Evolutionary conservation across 129 eudicot genomes (phyloP), one percentile per base, ranked within the genome.

Genomic region (Dittrichia graveolens): DNA sequence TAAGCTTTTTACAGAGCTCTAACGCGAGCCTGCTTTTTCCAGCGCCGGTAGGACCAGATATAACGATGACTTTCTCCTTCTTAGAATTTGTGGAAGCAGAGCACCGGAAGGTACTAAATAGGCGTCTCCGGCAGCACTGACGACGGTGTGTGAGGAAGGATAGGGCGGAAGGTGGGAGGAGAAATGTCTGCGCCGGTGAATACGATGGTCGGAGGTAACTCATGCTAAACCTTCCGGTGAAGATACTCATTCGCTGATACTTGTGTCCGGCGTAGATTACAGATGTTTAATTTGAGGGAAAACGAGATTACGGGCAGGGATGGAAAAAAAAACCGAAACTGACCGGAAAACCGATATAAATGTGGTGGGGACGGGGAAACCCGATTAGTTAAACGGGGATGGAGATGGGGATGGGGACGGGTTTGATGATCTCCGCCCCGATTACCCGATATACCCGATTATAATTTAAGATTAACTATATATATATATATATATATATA

Each of bases 21-120:
- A 90, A 75, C 0, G 97, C 92, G 6, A 94, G 97, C 72, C 89
- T 81, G 76, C 95, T 87, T 82, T 94, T 94, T 8, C 98, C 98
- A 77, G 97, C 95, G 19, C 98, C 98, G 67, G 98, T 90, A 40
- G 98, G 98, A 2, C 97, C 98, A 24, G 98, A 90, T 12, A 94
- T 94, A 13, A 94, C 98, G 0, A 94, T 82, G 24, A 94, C 93
- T 67, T 90, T 94, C 79, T 84, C 71, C 75, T 87, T 89, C 8
- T 50, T 80, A 31, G 68, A 71, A 37, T 69, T 72, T 40, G 77
- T 72, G 67, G 87, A 47, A 85, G 78, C 82, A 7, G 82, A 65
- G 80, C 89, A 82, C 52, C 50, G 61, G 68, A 82, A 53, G 82
- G 87, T 56, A 8, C 41, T 77, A 43, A 60, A 77, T 3, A 52